phyloP scores from a whole-genome alignment of 202 grass and related monocot species.

The Cymbopogon flexuosus region DNA sequence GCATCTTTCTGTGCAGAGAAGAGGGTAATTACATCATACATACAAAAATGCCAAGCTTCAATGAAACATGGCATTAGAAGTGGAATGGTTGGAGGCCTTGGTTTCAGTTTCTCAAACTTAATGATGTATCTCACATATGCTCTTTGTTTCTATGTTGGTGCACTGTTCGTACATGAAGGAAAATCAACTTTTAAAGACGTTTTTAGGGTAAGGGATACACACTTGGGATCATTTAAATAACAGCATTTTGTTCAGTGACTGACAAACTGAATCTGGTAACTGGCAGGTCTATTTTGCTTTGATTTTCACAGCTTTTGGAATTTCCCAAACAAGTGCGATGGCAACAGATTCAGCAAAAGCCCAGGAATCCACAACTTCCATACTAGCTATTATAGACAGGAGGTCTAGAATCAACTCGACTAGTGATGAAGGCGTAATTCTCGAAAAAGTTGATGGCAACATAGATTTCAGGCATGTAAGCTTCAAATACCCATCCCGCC shows the following conservation, averaged over 20 bases:
- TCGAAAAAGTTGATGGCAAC: constrained; percentile 53
- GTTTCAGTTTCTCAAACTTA: constrained; percentile 67
- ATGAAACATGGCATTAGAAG: constrained; percentile 61
- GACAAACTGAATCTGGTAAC: background rate
- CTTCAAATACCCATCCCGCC: constrained; percentile 82
- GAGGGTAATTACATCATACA: constrained; percentile 57
- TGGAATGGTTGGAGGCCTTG: constrained; percentile 59
- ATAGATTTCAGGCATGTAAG: constrained; percentile 61
- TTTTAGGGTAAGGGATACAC: constrained; percentile 50
- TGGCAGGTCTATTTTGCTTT: constrained; percentile 63
- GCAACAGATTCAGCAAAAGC: constrained; percentile 77
- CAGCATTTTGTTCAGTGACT: constrained; percentile 2
- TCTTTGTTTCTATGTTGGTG: constrained; percentile 89
- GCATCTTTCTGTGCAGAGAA: constrained; percentile 86
- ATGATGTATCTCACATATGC: constrained; percentile 67
- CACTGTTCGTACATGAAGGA: constrained; percentile 45
- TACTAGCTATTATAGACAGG: constrained; percentile 66
- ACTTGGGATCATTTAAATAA: constrained; percentile 30
- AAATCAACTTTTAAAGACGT: constrained; percentile 66
- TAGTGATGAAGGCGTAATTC: constrained; percentile 53
- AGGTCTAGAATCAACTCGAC: constrained; percentile 67
- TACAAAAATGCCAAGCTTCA: constrained; percentile 56
- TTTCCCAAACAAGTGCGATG: constrained; percentile 67
- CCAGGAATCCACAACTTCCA: constrained; percentile 54
- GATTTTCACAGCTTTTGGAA: constrained; percentile 46